These are phyloP conservation scores for Cucumis melo DNA, from an alignment of 306 rosid species.

Conservation along the genomic window DNA sequence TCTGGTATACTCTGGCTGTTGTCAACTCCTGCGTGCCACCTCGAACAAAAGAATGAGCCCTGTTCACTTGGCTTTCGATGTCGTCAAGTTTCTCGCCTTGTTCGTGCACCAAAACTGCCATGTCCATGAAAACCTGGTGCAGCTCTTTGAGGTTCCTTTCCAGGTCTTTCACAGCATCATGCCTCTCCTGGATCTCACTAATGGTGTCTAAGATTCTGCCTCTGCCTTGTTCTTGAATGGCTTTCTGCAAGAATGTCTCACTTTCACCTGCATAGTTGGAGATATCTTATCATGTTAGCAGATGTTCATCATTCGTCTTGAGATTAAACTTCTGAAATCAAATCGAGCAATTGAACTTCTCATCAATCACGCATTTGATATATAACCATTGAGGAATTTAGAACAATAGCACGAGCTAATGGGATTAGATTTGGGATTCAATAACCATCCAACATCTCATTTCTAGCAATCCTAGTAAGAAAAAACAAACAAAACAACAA, in stretches of 20 bases:
- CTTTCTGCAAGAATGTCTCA: slow-evolving; percentile 72
- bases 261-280: slow-evolving; percentile 54
- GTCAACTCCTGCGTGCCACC: slow-evolving; percentile 42
- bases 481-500: no score
- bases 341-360: background rate
- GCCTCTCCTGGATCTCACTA: slow-evolving; percentile 79
- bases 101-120: slow-evolving; percentile 69
- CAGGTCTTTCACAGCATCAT: slow-evolving; percentile 62
- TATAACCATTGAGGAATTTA: background rate
- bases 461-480: background rate
- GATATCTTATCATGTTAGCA: background rate
- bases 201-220: slow-evolving; percentile 63
- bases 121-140: slow-evolving; percentile 88
- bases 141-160: slow-evolving; percentile 73
- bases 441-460: background rate
- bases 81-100: slow-evolving; percentile 79
- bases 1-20: slow-evolving; percentile 42
- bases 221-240: slow-evolving; percentile 73
- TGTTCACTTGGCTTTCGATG: slow-evolving; percentile 58
- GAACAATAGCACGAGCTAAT: background rate
- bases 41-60: slow-evolving; percentile 57
- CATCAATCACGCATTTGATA: background rate
- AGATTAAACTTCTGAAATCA: background rate
- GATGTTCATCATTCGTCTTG: background rate
- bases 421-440: background rate